Conservation (phyloP, 2,329 filamentous ascomycete genomes). For the Alternaria rosae region DNA sequence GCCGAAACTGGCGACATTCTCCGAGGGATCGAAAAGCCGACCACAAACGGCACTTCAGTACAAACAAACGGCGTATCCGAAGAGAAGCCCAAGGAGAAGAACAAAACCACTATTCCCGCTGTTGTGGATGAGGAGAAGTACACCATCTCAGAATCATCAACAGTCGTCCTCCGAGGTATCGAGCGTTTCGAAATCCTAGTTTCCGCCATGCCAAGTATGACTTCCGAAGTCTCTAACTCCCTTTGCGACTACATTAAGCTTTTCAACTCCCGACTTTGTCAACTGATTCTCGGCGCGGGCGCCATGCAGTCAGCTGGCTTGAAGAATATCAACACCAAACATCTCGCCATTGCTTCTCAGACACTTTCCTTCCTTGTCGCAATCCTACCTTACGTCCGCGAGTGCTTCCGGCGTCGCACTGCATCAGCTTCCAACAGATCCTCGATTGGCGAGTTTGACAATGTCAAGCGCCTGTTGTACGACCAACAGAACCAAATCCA, state of each 20-base stretch:
- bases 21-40: conserved; percentile 27
- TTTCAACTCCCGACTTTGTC: conserved; percentile 96
- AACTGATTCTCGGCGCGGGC: conserved; percentile 93
- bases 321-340: conserved; percentile 90
- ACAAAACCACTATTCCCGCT: conserved; percentile 65
- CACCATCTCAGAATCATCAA: conserved; percentile 82
- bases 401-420: conserved; percentile 82
- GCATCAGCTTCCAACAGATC: conserved; percentile 54
- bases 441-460: conserved; percentile 82
- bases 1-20: conserved; percentile 59
- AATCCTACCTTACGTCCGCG: conserved; percentile 86
- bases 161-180: conserved; percentile 81
- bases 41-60: conserved; percentile 32
- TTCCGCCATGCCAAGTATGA: conserved; percentile 86
- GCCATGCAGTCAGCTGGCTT: conserved; percentile 87
- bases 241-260: conserved; percentile 87
- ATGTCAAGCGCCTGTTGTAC: conserved; percentile 80
- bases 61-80: conserved; percentile 43
- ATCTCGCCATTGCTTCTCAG: conserved; percentile 90
- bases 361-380: conserved; percentile 86
- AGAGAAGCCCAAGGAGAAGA: conserved; percentile 40
- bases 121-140: conserved; percentile 85
- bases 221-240: conserved; percentile 78
- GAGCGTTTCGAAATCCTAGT: conserved; percentile 84
- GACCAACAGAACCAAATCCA: conserved; percentile 92